These are phyloP conservation scores for Hirschioporus abietinus DNA, from an alignment of 768 basidiomycete genomes.

Conservation along the genomic window DNA sequence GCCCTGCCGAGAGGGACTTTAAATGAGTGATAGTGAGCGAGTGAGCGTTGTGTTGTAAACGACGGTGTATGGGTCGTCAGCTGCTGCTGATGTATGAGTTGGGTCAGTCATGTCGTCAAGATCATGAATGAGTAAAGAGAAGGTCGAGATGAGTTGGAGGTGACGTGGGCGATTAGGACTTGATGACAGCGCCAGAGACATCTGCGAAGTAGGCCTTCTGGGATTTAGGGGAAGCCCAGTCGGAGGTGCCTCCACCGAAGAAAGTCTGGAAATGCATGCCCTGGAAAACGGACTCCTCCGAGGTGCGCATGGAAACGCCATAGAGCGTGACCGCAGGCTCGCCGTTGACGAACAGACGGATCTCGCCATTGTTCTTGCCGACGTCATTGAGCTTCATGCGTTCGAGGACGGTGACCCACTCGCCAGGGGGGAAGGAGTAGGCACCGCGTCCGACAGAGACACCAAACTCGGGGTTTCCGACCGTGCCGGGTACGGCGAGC, in stretches of 20 bases:
- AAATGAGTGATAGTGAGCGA: neutral
- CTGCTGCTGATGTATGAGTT: too few relatives aligned
- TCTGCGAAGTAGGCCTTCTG: constrained; percentile 58
- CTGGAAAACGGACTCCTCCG: constrained; percentile 40
- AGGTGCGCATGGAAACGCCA: constrained; percentile 43
- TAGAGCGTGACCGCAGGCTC: constrained; percentile 42
- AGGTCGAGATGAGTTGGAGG: neutral
- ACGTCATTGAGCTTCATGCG: constrained; percentile 66
- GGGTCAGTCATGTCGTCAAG: neutral
- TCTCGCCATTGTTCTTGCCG: constrained; percentile 57
- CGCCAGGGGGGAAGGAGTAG: constrained; percentile 48
- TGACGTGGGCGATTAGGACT: neutral
- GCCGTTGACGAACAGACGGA: constrained; percentile 63
- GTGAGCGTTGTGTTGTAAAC: neutral
- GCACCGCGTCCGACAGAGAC: constrained; percentile 63
- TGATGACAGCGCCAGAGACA: constrained; percentile 38
- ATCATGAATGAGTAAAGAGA: neutral
- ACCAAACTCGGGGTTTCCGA: constrained; percentile 54
- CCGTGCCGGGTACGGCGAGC: constrained; percentile 41
- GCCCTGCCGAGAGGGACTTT: neutral
- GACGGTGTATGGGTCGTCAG: neutral
- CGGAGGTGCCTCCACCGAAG: constrained; percentile 58
- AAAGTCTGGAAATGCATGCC: constrained; percentile 77
- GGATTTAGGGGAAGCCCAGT: constrained; percentile 60
- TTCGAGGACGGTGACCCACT: constrained; percentile 62